Percentiles rank a stretch among this genome's conserved stretches.
phyloP scores from a whole-genome alignment of 108 stramenopile genomes.

The Fragilaria radians region DNA sequence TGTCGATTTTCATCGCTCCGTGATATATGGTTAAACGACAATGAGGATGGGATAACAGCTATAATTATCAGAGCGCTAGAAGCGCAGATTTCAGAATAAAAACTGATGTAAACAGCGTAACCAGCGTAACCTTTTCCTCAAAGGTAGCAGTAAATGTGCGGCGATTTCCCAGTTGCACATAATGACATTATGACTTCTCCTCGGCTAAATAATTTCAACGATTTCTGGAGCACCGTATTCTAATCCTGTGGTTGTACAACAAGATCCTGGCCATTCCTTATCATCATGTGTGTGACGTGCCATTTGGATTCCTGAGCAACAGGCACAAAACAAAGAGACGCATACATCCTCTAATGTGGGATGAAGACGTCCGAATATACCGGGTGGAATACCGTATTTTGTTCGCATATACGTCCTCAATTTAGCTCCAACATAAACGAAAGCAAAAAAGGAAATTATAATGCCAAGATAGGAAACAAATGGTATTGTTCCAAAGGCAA shows the following conservation, averaged over 20 bases:
- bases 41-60: too few relatives aligned
- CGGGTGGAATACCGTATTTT: conserved; percentile 46
- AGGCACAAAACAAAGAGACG: conserved; percentile 50
- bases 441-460: conserved; percentile 14
- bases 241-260: conserved; percentile 61
- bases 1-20: too few relatives aligned
- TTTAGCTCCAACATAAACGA: conserved; percentile 25
- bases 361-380: conserved; percentile 10
- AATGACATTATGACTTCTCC: too few relatives aligned
- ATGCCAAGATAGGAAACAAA: conserved; percentile 18
- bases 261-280: conserved; percentile 53
- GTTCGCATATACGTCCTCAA: conserved; percentile 36
- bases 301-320: conserved; percentile 65
- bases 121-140: too few relatives aligned
- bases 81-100: too few relatives aligned
- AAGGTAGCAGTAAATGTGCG: too few relatives aligned
- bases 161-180: too few relatives aligned
- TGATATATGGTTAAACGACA: too few relatives aligned
- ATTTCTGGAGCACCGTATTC: conserved; percentile 40
- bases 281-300: conserved; percentile 71
- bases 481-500: conserved; percentile 30
- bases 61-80: too few relatives aligned
- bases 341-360: conserved; percentile 40
- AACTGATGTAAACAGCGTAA: too few relatives aligned
- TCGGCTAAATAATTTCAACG: too few relatives aligned